Evolutionary conservation across 148 eudicot species (phyloP).

Genomic region (Silene uniflora): DNA sequence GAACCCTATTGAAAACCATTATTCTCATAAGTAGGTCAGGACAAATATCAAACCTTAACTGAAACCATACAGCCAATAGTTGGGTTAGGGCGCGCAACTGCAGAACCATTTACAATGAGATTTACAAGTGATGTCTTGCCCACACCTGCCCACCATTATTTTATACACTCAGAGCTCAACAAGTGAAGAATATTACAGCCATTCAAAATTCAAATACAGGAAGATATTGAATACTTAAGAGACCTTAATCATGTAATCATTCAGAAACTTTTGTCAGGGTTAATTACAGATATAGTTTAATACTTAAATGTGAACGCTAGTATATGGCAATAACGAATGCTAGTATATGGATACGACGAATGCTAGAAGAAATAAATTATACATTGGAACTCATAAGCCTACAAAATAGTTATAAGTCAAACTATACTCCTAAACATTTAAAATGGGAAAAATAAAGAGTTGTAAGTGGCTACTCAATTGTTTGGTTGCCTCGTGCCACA

Average conservation of each 20-base stretch:
- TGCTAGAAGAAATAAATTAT: too few species aligned
- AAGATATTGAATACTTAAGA: neutral
- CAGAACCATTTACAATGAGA: constrained; percentile 73
- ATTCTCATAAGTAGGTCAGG: neutral
- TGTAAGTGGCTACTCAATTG: neutral
- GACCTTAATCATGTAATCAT: neutral
- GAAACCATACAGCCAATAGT: constrained; percentile 69
- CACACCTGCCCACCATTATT: constrained; percentile 50
- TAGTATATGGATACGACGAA: neutral
- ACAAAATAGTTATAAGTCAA: neutral
- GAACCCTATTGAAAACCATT: neutral
- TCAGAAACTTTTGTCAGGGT: neutral
- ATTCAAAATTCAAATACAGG: neutral
- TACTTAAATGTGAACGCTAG: too few species aligned
- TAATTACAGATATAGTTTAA: neutral
- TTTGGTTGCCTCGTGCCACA: neutral
- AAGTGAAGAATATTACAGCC: neutral
- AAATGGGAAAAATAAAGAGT: neutral
- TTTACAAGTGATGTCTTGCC: constrained; percentile 80
- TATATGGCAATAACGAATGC: neutral
- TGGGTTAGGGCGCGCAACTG: constrained; percentile 56
- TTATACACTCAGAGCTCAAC: neutral
- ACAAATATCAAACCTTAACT: constrained; percentile 46
- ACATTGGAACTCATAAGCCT: neutral
- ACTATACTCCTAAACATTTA: neutral